A percentile compares a stretch with the other conserved stretches of the same genome.
Evolutionary conservation across 2,329 filamentous ascomycete species (phyloP).

Genomic region (Leptoxyphium fumago): DNA sequence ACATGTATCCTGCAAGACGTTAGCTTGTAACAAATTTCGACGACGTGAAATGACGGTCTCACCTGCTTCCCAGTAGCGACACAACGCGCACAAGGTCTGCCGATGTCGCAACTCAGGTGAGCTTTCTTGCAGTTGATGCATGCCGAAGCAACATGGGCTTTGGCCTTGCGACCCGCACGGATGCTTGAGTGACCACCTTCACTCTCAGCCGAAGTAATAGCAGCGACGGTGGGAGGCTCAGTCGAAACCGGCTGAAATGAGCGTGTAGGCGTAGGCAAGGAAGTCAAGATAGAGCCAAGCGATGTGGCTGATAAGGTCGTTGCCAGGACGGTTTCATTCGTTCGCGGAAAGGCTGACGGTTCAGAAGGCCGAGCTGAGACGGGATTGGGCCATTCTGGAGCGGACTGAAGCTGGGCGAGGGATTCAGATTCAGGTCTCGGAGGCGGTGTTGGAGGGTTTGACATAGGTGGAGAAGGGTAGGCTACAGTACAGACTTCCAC

Average conservation of each 20-base stretch:
- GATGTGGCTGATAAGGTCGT: not conserved
- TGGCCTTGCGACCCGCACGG: conserved; percentile 15
- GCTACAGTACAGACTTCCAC: conserved; percentile 5
- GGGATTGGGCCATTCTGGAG: not conserved
- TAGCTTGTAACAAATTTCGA: conserved; percentile 1
- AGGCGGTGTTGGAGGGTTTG: conserved; percentile 32
- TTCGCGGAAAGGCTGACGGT: not conserved
- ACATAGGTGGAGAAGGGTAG: conserved; percentile 38
- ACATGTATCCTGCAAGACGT: conserved; percentile 49
- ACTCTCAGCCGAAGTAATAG: not conserved
- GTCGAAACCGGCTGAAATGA: not conserved
- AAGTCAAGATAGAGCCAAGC: not conserved
- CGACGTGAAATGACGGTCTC: conserved; percentile 12
- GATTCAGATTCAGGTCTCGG: conserved; percentile 1
- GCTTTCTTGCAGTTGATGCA: conserved; percentile 78
- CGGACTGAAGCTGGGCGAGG: not conserved
- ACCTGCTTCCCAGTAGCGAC: conserved; percentile 59
- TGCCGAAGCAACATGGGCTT: conserved; percentile 66
- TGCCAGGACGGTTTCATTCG: not conserved
- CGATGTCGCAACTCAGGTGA: conserved; percentile 53
- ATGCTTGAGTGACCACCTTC: not conserved
- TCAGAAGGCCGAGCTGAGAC: not conserved
- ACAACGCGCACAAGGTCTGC: conserved; percentile 66
- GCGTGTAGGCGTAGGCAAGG: not conserved
- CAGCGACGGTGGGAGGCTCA: not conserved